phyloP scores from a whole-genome alignment of 257 asterid species.

The Ophiorrhiza pumila region DNA sequence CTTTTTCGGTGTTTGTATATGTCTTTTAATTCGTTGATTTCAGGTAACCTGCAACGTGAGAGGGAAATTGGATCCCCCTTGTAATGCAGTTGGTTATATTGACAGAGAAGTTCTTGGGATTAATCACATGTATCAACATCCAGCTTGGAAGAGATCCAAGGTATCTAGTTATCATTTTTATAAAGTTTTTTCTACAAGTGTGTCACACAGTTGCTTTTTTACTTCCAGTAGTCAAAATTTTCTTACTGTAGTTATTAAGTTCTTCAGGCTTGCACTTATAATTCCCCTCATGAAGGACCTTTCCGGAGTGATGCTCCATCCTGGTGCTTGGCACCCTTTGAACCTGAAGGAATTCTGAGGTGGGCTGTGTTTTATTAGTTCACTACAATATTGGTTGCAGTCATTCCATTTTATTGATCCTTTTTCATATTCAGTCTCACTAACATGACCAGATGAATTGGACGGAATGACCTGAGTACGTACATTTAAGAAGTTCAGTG shows the following conservation, averaged over 20 bases:
- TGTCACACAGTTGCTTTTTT: neutral
- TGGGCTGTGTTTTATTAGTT: slow-evolving; percentile 14
- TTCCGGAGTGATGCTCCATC: slow-evolving; percentile 59
- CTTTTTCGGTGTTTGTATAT: neutral
- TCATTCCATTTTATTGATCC: too few relatives aligned
- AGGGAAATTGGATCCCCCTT: slow-evolving; percentile 64
- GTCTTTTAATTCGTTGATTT: slow-evolving; percentile 1
- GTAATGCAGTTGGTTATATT: slow-evolving; percentile 74
- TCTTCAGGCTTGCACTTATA: slow-evolving; percentile 58
- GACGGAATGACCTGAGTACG: too few relatives aligned
- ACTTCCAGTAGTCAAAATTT: neutral
- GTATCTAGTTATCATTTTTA: slow-evolving; percentile 25
- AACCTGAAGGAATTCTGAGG: slow-evolving; percentile 85
- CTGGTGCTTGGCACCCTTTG: slow-evolving; percentile 79
- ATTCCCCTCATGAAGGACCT: slow-evolving; percentile 63
- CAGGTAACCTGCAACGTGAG: slow-evolving; percentile 61
- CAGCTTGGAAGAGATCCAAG: slow-evolving; percentile 81
- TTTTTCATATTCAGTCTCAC: neutral
- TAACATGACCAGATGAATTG: neutral
- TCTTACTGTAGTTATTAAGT: neutral
- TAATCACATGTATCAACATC: slow-evolving; percentile 67
- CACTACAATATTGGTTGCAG: neutral
- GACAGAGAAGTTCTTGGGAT: slow-evolving; percentile 68
- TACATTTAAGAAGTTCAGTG: too few relatives aligned
- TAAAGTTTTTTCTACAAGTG: neutral